Evolutionary conservation across 257 asterid species (phyloP), one percentile per base, ranked within the genome.

Genomic region (Jaltomata sinuosa): DNA sequence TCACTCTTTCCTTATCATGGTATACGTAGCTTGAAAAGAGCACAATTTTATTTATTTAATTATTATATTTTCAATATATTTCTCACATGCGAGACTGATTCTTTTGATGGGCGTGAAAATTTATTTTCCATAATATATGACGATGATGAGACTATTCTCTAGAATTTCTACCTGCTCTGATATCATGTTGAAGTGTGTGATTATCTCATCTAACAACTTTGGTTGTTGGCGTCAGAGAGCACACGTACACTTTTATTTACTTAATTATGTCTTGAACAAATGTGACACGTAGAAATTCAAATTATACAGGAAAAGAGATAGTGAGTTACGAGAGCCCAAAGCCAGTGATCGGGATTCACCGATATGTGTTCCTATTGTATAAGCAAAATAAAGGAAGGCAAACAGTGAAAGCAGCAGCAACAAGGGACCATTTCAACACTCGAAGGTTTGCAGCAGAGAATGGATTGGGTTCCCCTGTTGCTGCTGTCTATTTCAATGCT

Each of bases 301-400:
- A 53, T 68, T 53, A 36, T 27, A n/a, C 87, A 93, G 98, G 98
- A 84, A 91, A 89, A 22, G 99, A 95, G 86, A 89, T 92, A 16
- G 91, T 90, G 91, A 84, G 91, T 87, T 96, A 94, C 8, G 97
- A 92, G 76, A 81, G 88, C 1, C 98, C 99, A 1, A 91, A 86
- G 64, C 97, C 99, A 7, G 92, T 93, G 40, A 91, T 94, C 8
- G 99, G 99, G 0, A 94, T 96, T 87, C 99, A 96, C 67, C 94
- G 98, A 0, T 93, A 91, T 47, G 92, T 94, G 83, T 93, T 96
- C 62, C 10, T 94, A 10, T 84, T 96, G 86, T 93, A 90, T 92
- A 91, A 84, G 91, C 98, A 96, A 91, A 90, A 68, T 11, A 68
- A 84, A 80, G 89, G 88, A 29, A 87, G 97, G 85, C 89, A 91